Base-by-base conservation (phyloP, 2,329 filamentous ascomycete genomes). In the Aspergillus sp. region DNA sequence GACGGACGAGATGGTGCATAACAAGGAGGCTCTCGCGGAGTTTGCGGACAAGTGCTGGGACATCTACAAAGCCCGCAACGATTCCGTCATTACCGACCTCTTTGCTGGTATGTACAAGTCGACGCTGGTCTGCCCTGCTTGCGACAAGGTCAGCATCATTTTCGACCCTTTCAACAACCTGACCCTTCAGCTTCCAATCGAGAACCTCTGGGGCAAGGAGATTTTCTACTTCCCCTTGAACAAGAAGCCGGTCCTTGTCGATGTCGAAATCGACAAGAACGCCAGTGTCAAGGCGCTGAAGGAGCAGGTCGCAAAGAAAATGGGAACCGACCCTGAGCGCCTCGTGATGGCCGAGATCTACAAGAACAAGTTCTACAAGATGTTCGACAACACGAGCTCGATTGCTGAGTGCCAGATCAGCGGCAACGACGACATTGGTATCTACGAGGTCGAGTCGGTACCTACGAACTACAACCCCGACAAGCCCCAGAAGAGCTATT, bases 81-180 rank as follows among this genome's bases (percentile, higher is more conserved):
- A 98, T 72, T 98, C 95, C 0, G 90, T 98, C 42, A 91, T 97
- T 66, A 94, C 92, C 59, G 95, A 99, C 73, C 83, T 99, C 10
- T 99, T 99, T 75, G 96, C 92, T 21, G 95, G 95, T 64, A 92
- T 98, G 84, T 99, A 98, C 84, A 97, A 98, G 80, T 98, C 96
- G 48, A 98, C 94, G 0, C 85, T 99, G 64, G 89, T 95, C 64
- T 99, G 95, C 72, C 95, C 95, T 0, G 85, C 84, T 7, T 99
- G 95, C 75, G 85, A 89, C 68, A 99, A 98, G 79, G 90, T 98
- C 77, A 97, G 93, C 84, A 96, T 99, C 69, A 98, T 95, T 0
- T 99, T 99, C 71, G 95, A 99, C 73, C 95, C 95, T 0, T 99
- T 96, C 82, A 97, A 92, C 75, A 95, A 96, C 66, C 80, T 99